These are phyloP conservation scores for Solanum chaucha DNA, from an alignment of 257 asterid genomes.

Conservation along the genomic window DNA sequence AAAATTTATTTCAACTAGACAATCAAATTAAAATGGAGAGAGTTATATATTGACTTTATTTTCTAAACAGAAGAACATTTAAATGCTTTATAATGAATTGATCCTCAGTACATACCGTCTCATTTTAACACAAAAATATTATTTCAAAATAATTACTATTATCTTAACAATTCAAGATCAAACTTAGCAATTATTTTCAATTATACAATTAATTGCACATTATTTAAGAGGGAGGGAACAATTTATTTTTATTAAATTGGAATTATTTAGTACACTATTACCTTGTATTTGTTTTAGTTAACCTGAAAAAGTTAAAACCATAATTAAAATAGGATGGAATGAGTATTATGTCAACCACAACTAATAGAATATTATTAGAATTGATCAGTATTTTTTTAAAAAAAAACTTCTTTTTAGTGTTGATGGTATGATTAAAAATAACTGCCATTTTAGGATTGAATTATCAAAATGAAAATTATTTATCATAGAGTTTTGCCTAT, in stretches of 20 bases:
- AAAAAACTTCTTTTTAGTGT: not conserved
- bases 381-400: not conserved
- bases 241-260: not conserved
- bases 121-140: too few species aligned
- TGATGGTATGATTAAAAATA: not conserved
- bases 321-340: not conserved
- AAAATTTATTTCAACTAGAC: too few species aligned
- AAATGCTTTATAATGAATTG: not conserved
- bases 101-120: not conserved
- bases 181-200: not conserved
- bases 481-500: too few species aligned
- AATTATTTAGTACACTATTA: not conserved
- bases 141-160: too few species aligned
- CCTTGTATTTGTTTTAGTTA: not conserved
- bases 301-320: too few species aligned
- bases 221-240: not conserved
- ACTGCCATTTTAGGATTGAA: not conserved
- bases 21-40: too few species aligned
- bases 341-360: not conserved
- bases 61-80: not conserved
- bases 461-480: not conserved
- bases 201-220: not conserved
- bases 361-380: not conserved
- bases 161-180: not conserved
- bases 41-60: not conserved